phyloP scores from a whole-genome alignment of 2,329 filamentous ascomycete species.

The Rhexocercosporidium sp. region DNA sequence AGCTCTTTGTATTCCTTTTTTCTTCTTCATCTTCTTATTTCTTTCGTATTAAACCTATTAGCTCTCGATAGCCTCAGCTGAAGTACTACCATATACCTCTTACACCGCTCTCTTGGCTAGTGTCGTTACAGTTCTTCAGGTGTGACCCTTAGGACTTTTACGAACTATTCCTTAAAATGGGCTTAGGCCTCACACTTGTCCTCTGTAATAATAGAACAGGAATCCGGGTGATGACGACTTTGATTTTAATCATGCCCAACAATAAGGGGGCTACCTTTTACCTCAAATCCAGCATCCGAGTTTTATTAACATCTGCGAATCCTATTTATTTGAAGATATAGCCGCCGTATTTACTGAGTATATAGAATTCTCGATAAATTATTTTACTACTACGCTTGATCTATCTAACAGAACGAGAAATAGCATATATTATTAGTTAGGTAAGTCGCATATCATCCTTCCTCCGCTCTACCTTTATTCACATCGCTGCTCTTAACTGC shows the following conservation, averaged over 20 bases:
- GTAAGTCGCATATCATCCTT: neutral
- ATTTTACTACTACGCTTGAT: neutral
- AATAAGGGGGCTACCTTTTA: neutral
- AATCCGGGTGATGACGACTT: neutral
- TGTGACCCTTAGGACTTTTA: slow-evolving; percentile 2
- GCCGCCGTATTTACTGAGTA: neutral
- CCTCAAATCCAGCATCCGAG: neutral
- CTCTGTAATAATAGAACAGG: neutral
- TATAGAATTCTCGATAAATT: neutral
- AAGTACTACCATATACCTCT: no score
- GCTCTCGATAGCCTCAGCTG: no score
- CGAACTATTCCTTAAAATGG: neutral
- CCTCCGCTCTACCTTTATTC: neutral
- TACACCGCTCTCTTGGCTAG: no score
- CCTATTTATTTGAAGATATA: neutral
- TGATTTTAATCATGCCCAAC: neutral
- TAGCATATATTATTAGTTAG: neutral
- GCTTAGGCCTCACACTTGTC: neutral
- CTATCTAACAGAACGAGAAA: neutral
- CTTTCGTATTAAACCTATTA: no score
- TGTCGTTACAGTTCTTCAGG: no score
- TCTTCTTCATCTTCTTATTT: no score
- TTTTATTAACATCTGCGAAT: neutral
- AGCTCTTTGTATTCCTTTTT: no score
- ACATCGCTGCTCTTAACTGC: neutral